phyloP scores from a whole-genome alignment of 2,329 filamentous ascomycete genomes.

The Stagonosporopsis vannaccii region DNA sequence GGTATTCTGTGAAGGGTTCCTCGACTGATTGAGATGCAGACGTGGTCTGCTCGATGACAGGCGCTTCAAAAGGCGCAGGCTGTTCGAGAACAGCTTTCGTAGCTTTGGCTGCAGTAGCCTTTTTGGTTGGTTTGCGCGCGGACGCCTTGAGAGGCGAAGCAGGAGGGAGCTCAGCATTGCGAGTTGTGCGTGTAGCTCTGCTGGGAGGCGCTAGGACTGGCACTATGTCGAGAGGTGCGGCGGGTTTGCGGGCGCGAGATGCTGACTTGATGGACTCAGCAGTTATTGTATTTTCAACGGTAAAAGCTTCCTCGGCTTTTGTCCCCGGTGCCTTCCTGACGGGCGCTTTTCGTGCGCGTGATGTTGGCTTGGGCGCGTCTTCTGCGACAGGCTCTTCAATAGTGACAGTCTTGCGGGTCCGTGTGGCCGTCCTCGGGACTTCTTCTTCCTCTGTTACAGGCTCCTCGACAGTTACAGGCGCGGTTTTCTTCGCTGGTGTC shows the following conservation, averaged over 20 bases:
- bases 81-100: slow-evolving; percentile 14
- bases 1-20: slow-evolving; percentile 34
- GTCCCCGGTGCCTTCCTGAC: slow-evolving; percentile 24
- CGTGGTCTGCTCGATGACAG: background rate
- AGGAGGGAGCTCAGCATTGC: slow-evolving; percentile 23
- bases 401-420: slow-evolving; percentile 21
- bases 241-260: slow-evolving; percentile 31
- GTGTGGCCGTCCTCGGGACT: slow-evolving; percentile 19
- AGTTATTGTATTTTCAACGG: slow-evolving; percentile 14
- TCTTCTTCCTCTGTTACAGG: slow-evolving; percentile 16
- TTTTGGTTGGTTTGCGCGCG: slow-evolving; percentile 36
- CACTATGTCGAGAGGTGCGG: slow-evolving; percentile 13
- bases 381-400: slow-evolving; percentile 19
- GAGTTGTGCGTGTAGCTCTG: slow-evolving; percentile 33
- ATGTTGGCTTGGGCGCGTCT: slow-evolving; percentile 25
- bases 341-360: slow-evolving; percentile 30
- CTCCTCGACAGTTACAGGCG: slow-evolving; percentile 21
- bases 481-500: slow-evolving; percentile 28
- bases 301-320: slow-evolving; percentile 19
- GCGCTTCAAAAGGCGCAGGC: background rate
- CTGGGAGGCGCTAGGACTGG: slow-evolving; percentile 18
- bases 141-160: slow-evolving; percentile 38
- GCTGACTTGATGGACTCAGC: slow-evolving; percentile 28
- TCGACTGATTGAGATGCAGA: slow-evolving; percentile 21
- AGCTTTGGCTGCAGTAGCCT: slow-evolving; percentile 21